Conservation (phyloP, 192 early-diverging fungal genomes). For the Chytriomyces sp. region DNA sequence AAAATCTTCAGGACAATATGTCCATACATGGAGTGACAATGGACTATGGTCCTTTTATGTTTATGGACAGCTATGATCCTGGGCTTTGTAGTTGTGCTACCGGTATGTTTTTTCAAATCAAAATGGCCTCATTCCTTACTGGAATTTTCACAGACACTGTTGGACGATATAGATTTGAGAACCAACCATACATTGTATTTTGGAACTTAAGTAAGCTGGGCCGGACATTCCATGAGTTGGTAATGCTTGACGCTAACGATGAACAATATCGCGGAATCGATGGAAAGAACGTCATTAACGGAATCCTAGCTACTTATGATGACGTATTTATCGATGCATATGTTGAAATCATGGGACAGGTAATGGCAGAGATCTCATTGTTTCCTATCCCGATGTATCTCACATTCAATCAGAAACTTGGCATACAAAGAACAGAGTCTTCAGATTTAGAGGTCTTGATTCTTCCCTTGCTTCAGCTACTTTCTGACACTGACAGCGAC, state of each 20-base stretch:
- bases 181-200: conserved; percentile 78
- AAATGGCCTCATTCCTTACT: background rate
- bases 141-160: conserved; percentile 46
- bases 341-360: conserved; percentile 59
- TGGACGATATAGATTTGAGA: conserved; percentile 75
- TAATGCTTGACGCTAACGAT: conserved; percentile 59
- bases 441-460: conserved; percentile 58
- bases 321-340: conserved; percentile 54
- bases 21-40: conserved; percentile 80
- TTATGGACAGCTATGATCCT: conserved; percentile 86
- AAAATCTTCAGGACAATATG: conserved; percentile 92
- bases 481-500: conserved; percentile 66
- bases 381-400: background rate
- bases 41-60: conserved; percentile 85
- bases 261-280: conserved; percentile 34
- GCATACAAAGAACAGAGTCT: conserved; percentile 23
- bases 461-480: conserved; percentile 60
- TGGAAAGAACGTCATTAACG: conserved; percentile 51
- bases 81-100: conserved; percentile 77
- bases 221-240: conserved; percentile 62
- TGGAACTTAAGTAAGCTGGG: conserved; percentile 82
- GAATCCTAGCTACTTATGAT: conserved; percentile 57
- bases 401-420: conserved; percentile 43
- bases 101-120: conserved; percentile 16
- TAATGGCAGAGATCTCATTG: conserved; percentile 32